Base-by-base conservation (phyloP, 768 basidiomycete genomes). In the Panus rudis region DNA sequence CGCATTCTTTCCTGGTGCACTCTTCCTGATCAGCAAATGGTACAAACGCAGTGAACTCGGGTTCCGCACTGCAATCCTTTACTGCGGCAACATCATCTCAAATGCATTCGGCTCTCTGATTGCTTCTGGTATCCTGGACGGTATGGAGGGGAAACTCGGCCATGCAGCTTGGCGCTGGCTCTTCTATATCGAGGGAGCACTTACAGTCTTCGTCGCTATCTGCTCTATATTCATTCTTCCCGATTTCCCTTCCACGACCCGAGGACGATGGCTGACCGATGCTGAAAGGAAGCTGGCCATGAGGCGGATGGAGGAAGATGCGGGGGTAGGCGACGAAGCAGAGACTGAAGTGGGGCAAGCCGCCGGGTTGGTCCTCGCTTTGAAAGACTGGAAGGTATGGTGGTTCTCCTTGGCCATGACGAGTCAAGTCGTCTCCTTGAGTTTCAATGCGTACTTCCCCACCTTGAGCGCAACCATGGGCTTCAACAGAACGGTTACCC, bases 321-420 rank as follows among this genome's bases (percentile, higher is more conserved):
- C 66, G 20, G 77, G 76, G 20, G 67, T 75, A 6, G 67, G 70
- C 7, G 76, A 79, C 43, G 65, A 75, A 41, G 65, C 63, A 19
- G 69, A 75, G 47, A 69, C 65, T 14, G 69, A 72, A 38, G 47
- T 26, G 31, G 63, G 59, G 4, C 62, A 65, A 16, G 52, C 55
- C 11, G 57, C 61, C 17, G 84, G 84, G 8, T 55, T 89, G 4
- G 52, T 61, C 13, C 54, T 83, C 47, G 84, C 88, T n/a, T 34
- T 87, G 40, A 69, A 67, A 24, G 90, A 92, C 56, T 80, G 81
- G 83, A 83, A 80, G 59, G 84, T 92, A 30, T 92, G 88, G 83
- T 84, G 75, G 75, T 68, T 93, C 42, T 70, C 82, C 14, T 38
- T 87, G n/a, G 72, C 79, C 4, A 60, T 86, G 47, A 75, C 75